Percentiles rank a stretch among this genome's conserved stretches.
phyloP scores from a whole-genome alignment of 257 asterid species.

The Haberlea rhodopensis region DNA sequence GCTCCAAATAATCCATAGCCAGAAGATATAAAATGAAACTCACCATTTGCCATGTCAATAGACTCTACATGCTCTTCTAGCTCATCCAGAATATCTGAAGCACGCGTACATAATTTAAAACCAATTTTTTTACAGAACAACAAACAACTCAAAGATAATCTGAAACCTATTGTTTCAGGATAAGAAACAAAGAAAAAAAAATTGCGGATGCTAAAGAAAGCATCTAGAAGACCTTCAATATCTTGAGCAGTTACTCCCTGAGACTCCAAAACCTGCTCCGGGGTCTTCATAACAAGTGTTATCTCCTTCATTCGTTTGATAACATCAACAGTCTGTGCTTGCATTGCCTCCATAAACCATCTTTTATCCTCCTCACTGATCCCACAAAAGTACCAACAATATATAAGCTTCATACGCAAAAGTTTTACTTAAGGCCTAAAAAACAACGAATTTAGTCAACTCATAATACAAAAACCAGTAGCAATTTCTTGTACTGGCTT shows the following conservation, averaged over 20 bases:
- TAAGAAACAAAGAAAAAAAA: not conserved
- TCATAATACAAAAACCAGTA: not conserved
- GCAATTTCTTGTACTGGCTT: not conserved
- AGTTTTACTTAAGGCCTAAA: not conserved
- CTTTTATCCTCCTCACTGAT: slow-evolving; percentile 79
- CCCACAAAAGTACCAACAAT: not conserved
- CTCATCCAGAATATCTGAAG: slow-evolving; percentile 82
- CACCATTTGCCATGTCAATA: slow-evolving; percentile 93
- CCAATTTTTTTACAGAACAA: not conserved
- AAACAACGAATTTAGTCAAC: slow-evolving; percentile 12
- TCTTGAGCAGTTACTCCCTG: slow-evolving; percentile 83
- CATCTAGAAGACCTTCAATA: slow-evolving; percentile 54
- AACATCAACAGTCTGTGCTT: slow-evolving; percentile 81
- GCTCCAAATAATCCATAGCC: not conserved
- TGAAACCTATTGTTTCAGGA: not conserved
- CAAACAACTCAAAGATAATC: not conserved
- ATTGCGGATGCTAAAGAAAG: not conserved
- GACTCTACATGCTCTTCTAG: slow-evolving; percentile 91
- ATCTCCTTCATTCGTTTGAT: slow-evolving; percentile 87
- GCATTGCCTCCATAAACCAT: slow-evolving; percentile 99
- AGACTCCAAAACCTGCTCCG: slow-evolving; percentile 73
- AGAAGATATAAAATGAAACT: slow-evolving; percentile 28
- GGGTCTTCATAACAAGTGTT: slow-evolving; percentile 79
- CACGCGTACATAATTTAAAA: not conserved
- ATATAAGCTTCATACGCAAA: not conserved